These are phyloP conservation scores for Cyclotella cryptica DNA, from an alignment of 108 stramenopile genomes.

Conservation along the genomic window DNA sequence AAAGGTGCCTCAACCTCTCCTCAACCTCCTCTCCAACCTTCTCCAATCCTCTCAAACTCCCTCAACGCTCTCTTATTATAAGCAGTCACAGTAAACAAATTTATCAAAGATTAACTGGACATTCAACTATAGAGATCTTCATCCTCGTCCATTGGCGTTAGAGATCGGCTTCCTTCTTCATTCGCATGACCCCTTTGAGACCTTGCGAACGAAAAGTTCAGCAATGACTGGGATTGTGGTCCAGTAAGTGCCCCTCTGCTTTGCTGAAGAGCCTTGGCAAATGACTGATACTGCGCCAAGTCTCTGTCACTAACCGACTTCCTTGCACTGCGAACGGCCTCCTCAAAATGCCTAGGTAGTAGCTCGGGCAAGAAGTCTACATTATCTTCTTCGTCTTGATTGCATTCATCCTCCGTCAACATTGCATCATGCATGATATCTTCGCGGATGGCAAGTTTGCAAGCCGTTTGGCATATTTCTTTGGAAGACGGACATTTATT, in stretches of 20 bases:
- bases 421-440: slow-evolving; percentile 83
- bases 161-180: neutral
- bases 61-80: no score
- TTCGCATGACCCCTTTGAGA: neutral
- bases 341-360: slow-evolving; percentile 91
- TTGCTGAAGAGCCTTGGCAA: slow-evolving; percentile 63
- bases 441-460: slow-evolving; percentile 91
- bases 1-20: no score
- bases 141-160: neutral
- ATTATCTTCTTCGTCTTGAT: slow-evolving; percentile 55
- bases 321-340: slow-evolving; percentile 91
- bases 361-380: slow-evolving; percentile 47
- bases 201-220: slow-evolving; percentile 61
- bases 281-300: slow-evolving; percentile 92
- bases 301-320: slow-evolving; percentile 93
- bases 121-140: neutral
- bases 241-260: slow-evolving; percentile 3
- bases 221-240: slow-evolving; percentile 13
- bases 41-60: no score
- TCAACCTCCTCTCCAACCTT: no score
- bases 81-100: no score
- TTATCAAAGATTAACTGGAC: no score
- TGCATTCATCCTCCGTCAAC: slow-evolving; percentile 50
- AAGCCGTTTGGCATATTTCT: slow-evolving; percentile 89
- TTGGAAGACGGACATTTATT: slow-evolving; percentile 1